Base-by-base conservation (phyloP, 2,329 filamentous ascomycete species). In the Thyridium curvatum region DNA sequence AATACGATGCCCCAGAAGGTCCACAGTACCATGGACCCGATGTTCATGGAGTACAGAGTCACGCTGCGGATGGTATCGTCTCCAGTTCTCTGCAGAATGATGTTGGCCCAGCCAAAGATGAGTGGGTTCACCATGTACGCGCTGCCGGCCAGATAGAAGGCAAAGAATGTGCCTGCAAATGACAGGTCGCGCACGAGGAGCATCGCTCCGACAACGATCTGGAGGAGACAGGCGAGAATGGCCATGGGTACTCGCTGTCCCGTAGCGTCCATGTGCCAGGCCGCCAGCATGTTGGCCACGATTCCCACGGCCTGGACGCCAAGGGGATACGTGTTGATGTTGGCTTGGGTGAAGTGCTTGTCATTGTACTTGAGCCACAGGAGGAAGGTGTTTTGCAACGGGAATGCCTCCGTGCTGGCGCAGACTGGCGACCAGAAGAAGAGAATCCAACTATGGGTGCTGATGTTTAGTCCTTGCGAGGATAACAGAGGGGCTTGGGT, bases 1-100 rank as follows among this genome's bases (percentile, higher is more conserved):
- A 70, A 45, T 0, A 55, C 48, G 5, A 69, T 65, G 0, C 65
- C 66, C 65, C 66, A 69, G 35, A 67, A 68, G 0, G 66, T 68
- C 43, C 64, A 69, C 18, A 69, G 41, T 1, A 61, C 50, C 32
- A 57, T 58, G 12, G 59, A 57, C 3, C 57, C 55, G 17, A 61
- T 58, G 10, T 62, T 65, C 63, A 69, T 68, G 0, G 55, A 54
- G 31, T 60, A 62, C 0, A 69, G 44, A 0, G 60, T 61, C 3
- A 69, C 54, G 10, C 59, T 59, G 10, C 66, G 50, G 0, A 55
- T 45, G 2, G 65, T 64, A 40, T 69, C 65, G 13, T 69, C 67
- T 6, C 60, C 60, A 4, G 45, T 45, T 2, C 60, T 51, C 42
- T 59, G 55, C 10, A 52, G 52, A 13, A 64, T 62, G 15, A 60